phyloP scores from a whole-genome alignment of 352 stramenopile species.

The Globisporangium mamillatum region DNA sequence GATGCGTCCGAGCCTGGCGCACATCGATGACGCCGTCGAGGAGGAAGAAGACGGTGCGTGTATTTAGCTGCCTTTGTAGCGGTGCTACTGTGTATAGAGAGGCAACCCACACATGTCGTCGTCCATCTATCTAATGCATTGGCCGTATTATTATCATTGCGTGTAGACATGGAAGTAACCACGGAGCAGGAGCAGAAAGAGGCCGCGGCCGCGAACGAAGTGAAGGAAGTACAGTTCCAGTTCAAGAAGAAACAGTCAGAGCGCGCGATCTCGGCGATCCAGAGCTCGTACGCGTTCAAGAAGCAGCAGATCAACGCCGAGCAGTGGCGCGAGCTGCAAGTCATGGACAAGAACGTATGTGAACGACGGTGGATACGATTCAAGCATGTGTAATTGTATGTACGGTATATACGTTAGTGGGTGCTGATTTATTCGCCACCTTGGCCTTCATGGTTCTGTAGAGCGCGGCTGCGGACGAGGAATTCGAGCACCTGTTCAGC shows the following conservation, averaged over 20 bases:
- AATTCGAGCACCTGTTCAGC: slow-evolving; percentile 85
- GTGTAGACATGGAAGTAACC: slow-evolving; percentile 40
- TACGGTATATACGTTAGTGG: not conserved
- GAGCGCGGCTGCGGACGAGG: slow-evolving; percentile 42
- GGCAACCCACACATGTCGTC: no score
- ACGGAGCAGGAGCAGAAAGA: slow-evolving; percentile 45
- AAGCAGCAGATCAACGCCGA: slow-evolving; percentile 81
- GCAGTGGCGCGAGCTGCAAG: slow-evolving; percentile 70
- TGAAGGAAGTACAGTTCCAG: slow-evolving; percentile 85
- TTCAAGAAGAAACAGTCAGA: slow-evolving; percentile 88
- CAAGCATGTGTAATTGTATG: not conserved
- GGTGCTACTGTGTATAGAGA: not conserved
- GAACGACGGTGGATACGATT: no score
- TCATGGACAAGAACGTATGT: slow-evolving; percentile 69
- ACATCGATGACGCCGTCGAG: slow-evolving; percentile 74
- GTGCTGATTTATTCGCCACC: not conserved
- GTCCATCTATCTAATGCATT: not conserved
- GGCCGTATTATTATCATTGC: not conserved
- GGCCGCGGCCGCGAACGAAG: slow-evolving; percentile 40
- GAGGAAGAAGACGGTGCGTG: slow-evolving; percentile 46
- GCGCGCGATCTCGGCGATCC: slow-evolving; percentile 68
- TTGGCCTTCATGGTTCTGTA: not conserved
- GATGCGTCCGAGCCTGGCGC: slow-evolving; percentile 75
- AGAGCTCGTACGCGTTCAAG: slow-evolving; percentile 84
- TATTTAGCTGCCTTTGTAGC: not conserved